phyloP scores from a whole-genome alignment of 805 yeast species.

The Ogataea haglerorum region DNA sequence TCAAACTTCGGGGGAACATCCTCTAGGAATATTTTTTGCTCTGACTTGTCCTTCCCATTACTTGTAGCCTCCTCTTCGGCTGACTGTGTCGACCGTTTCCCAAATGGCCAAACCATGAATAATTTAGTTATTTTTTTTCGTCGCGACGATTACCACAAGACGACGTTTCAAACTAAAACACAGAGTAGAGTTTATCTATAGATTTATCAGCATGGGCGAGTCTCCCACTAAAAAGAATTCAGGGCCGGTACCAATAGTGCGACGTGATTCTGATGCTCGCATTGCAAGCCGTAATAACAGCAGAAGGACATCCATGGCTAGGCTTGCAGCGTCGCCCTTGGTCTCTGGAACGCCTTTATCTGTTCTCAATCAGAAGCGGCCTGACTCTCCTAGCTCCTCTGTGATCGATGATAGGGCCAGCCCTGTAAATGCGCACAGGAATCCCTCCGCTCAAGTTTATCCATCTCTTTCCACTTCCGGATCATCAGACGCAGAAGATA shows the following conservation, averaged over 20 bases:
- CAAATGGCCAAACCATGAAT: slow-evolving; percentile 25
- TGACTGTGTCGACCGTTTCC: slow-evolving; percentile 5
- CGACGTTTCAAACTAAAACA: not conserved
- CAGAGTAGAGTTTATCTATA: not conserved
- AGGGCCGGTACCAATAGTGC: slow-evolving; percentile 10
- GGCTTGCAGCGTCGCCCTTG: slow-evolving; percentile 30
- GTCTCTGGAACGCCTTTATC: slow-evolving; percentile 14
- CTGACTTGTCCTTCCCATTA: slow-evolving; percentile 4
- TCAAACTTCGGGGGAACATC: slow-evolving; percentile 50
- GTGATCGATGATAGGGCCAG: slow-evolving; percentile 20
- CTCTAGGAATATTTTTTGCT: slow-evolving; percentile 39
- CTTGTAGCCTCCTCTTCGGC: slow-evolving; percentile 5
- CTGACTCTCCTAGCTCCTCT: slow-evolving; percentile 25
- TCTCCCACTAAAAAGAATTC: slow-evolving; percentile 12
- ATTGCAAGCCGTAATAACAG: slow-evolving; percentile 11
- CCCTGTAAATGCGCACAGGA: slow-evolving; percentile 1
- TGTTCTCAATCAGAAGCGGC: slow-evolving; percentile 12
- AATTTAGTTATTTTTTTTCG: slow-evolving; percentile 4
- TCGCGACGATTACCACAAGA: slow-evolving; percentile 4
- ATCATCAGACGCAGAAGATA: slow-evolving; percentile 12
- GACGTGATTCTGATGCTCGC: slow-evolving; percentile 3
- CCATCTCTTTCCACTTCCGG: slow-evolving; percentile 22
- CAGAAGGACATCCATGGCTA: slow-evolving; percentile 34
- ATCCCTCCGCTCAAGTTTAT: slow-evolving; percentile 1
- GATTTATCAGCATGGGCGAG: slow-evolving; percentile 11